Base-by-base conservation (phyloP, 352 stramenopile species). In the Pythium grandisporangium region DNA sequence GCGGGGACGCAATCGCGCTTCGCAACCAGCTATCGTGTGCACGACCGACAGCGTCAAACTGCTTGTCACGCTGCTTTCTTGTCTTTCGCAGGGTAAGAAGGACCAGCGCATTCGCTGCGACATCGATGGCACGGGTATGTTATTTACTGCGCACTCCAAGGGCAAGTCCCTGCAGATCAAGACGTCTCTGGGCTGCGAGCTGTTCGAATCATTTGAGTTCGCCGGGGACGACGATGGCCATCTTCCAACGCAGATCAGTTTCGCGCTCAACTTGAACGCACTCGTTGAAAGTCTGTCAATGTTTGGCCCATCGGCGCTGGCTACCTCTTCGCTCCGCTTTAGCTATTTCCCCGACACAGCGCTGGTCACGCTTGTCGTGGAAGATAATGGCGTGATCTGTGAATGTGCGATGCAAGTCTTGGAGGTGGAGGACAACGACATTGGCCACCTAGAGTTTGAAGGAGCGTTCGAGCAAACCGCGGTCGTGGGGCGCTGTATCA, bases 81-180 rank as follows among this genome's bases (percentile, higher is more conserved):
- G 75, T 26, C 43, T 93, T 4, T 56, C 68, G 24, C 56, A 72
- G 20, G 56, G 72, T 34, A 85, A 80, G 44, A 85, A 83, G 42
- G 76, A 90, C 43, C 68, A 89, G 49, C 80, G 76, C 45, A 65
- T 93, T 11, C 74, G 72, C 16, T 90, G 76, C 37, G 77, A 93
- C 52, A 62, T 83, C 30, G 80, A 93, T 40, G 20, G 26, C 7
- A 51, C 53, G 6, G 76, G 80, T 25, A 40, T 86, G 52, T 56
- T 89, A 3, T 87, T 93, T 51, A 90, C 77, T 4, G 53, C 65
- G 21, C 72, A 90, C 39, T 90, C 79, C n/a, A 82, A 78, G 37
- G 76, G 80, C 37, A 93, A 93, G 47, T 87, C 76, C 47, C 62
- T 93, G 21, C 80, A 93, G 69, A 69, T 93, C 56, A 93, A 90